Percentiles rank a stretch among this genome's conserved stretches.
phyloP scores from a whole-genome alignment of 371 early-diverging fungal species.

The Saksenaea oblongispora region DNA sequence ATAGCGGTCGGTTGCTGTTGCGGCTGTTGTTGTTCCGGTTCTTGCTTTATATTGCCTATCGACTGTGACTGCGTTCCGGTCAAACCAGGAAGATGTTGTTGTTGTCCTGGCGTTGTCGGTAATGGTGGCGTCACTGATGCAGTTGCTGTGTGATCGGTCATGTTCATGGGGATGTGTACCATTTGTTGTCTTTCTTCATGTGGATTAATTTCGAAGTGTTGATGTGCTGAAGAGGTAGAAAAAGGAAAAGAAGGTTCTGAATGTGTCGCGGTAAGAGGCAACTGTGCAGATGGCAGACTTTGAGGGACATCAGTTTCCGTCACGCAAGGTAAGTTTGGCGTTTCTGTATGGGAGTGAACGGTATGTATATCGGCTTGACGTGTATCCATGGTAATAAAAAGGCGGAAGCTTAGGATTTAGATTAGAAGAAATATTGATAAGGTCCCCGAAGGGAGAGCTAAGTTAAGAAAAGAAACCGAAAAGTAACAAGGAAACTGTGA shows the following conservation, averaged over 20 bases:
- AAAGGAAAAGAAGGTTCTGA: neutral
- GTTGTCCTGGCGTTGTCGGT: neutral
- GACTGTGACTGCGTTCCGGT: neutral
- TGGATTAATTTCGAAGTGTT: neutral
- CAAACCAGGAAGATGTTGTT: constrained; percentile 4
- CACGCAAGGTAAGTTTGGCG: neutral
- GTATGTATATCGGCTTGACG: neutral
- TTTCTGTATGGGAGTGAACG: neutral
- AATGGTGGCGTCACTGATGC: constrained; percentile 3
- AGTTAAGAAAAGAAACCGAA: neutral
- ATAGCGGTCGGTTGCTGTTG: neutral
- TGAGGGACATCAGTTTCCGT: neutral
- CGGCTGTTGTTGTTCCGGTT: neutral
- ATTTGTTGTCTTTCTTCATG: neutral
- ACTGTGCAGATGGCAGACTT: neutral
- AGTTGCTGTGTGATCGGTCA: neutral
- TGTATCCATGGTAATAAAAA: neutral
- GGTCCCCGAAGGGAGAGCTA: constrained; percentile 3
- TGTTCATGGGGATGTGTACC: neutral
- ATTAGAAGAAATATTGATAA: neutral
- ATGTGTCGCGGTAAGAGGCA: neutral
- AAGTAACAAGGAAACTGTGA: neutral
- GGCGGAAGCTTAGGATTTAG: constrained; percentile 1
- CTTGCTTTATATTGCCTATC: neutral
- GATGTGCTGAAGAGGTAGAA: neutral